Evolutionary conservation across 1,139 yeast genomes (phyloP).

Genomic region (Hyphopichia wangnamkhiaoensis): DNA sequence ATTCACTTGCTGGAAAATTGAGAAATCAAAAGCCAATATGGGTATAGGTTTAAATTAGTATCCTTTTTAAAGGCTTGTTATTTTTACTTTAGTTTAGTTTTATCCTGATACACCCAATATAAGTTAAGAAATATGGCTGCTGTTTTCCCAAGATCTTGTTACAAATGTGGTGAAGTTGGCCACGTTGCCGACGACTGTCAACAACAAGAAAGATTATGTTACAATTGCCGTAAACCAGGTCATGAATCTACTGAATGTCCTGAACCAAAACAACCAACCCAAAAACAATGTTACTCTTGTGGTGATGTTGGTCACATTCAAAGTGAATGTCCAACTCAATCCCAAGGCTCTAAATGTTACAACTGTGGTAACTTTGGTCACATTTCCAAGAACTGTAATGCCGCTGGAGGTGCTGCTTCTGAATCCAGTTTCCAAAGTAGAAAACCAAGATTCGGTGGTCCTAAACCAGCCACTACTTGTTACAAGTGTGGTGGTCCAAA

Average conservation of each 20-base stretch:
- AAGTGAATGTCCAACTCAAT: constrained; percentile 58
- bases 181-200: constrained; percentile 73
- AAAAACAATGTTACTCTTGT: constrained; percentile 90
- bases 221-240: constrained; percentile 90
- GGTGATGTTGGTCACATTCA: constrained; percentile 72
- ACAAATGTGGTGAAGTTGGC: constrained; percentile 90
- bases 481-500: constrained; percentile 93
- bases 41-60: not conserved
- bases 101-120: not conserved
- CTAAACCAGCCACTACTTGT: constrained; percentile 60
- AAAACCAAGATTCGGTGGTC: constrained; percentile 20
- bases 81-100: no score
- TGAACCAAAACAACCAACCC: constrained; percentile 77
- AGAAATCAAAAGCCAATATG: not conserved
- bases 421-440: constrained; percentile 19
- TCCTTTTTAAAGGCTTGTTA: no score
- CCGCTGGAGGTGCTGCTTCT: constrained; percentile 24
- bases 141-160: constrained; percentile 81
- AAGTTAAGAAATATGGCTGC: constrained; percentile 47
- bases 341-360: constrained; percentile 54
- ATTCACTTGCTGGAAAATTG: constrained; percentile 1
- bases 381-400: constrained; percentile 71
- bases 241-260: constrained; percentile 89
- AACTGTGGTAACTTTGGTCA: constrained; percentile 78
- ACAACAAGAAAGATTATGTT: constrained; percentile 82